A percentile compares a stretch with the other conserved stretches of the same genome.
Evolutionary conservation across 1,139 yeast genomes (phyloP).

Genomic region (Diutina rugosa): DNA sequence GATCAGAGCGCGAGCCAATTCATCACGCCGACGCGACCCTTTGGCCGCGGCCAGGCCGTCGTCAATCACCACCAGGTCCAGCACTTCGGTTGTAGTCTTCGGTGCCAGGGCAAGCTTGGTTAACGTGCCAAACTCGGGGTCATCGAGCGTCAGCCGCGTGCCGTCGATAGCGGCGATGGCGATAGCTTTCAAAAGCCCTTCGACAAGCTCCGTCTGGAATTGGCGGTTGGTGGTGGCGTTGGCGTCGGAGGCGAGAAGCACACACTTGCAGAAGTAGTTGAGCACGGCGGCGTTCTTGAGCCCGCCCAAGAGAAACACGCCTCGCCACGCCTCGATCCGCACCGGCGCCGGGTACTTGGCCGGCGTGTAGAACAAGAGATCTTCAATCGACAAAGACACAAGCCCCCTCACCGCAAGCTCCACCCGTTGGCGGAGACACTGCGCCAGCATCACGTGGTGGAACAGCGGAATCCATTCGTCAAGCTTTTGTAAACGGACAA

Average conservation of each 20-base stretch:
- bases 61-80: neutral
- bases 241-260: conserved; percentile 28
- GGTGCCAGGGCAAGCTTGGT: conserved; percentile 10
- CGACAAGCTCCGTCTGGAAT: conserved; percentile 39
- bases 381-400: conserved; percentile 36
- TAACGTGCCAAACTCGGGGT: conserved; percentile 38
- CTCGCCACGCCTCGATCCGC: conserved; percentile 57
- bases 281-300: conserved; percentile 49
- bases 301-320: conserved; percentile 65
- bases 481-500: conserved; percentile 63
- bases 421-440: conserved; percentile 47
- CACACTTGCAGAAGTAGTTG: conserved; percentile 45
- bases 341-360: conserved; percentile 38
- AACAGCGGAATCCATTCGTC: conserved; percentile 83
- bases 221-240: conserved; percentile 20
- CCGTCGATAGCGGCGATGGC: conserved; percentile 66
- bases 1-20: conserved; percentile 31
- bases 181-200: conserved; percentile 35
- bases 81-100: neutral
- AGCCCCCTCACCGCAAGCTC: conserved; percentile 47
- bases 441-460: conserved; percentile 42
- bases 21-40: conserved; percentile 28
- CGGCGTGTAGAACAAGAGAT: conserved; percentile 38
- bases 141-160: conserved; percentile 38
- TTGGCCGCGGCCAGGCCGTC: conserved; percentile 2